Conservation (phyloP, 768 basidiomycete genomes). For the Strobilomyces confusus region DNA sequence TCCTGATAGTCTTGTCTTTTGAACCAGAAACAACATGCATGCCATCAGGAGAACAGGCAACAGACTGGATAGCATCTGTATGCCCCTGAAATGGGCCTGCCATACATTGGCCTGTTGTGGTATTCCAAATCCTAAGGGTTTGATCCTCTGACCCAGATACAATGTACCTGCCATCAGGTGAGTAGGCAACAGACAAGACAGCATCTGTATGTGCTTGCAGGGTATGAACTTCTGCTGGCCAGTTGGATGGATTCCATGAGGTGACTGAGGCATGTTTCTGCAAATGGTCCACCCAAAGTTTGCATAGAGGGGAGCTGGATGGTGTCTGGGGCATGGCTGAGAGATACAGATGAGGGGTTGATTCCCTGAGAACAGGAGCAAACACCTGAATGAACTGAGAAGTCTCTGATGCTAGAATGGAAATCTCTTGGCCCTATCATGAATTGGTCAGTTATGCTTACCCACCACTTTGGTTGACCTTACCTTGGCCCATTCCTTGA, state of each 20-base stretch:
- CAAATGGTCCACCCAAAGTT: background rate
- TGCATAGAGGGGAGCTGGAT: too few relatives aligned
- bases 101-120: too few relatives aligned
- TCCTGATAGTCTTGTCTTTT: too few relatives aligned
- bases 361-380: background rate
- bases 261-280: background rate
- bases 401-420: background rate
- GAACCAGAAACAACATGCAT: too few relatives aligned
- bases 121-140: too few relatives aligned
- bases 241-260: background rate
- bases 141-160: too few relatives aligned
- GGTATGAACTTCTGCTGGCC: background rate
- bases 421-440: background rate
- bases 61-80: too few relatives aligned
- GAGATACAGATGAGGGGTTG: background rate
- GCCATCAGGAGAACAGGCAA: too few relatives aligned
- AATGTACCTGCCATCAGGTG: too few relatives aligned
- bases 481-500: background rate
- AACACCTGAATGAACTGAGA: background rate
- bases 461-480: background rate
- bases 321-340: too few relatives aligned
- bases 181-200: background rate
- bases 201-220: background rate
- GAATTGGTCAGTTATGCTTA: background rate
- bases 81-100: too few relatives aligned